Percentiles rank a stretch among this genome's conserved stretches.
These are phyloP conservation scores for Farysia itapuensis DNA, from an alignment of 1,284 basidiomycete species.

Conservation along the genomic window DNA sequence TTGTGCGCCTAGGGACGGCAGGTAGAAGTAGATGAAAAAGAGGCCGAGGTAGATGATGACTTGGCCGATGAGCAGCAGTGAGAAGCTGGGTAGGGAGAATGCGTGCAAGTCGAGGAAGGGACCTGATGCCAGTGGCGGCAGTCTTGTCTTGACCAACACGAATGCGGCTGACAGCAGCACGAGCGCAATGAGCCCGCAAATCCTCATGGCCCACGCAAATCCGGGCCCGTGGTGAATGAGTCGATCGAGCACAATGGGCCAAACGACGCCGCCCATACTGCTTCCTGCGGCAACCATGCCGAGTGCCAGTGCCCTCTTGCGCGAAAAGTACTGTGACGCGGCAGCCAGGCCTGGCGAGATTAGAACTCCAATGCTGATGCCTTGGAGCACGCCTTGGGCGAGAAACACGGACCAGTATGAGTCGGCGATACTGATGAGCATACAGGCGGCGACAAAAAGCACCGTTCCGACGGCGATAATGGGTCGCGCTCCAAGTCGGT, in stretches of 20 bases:
- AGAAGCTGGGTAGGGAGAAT: slow-evolving; percentile 3
- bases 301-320: slow-evolving; percentile 4
- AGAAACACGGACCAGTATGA: slow-evolving; percentile 9
- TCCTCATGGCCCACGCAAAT: slow-evolving; percentile 4
- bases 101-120: slow-evolving; percentile 9
- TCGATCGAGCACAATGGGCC: slow-evolving; percentile 12
- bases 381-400: slow-evolving; percentile 11
- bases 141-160: slow-evolving; percentile 6
- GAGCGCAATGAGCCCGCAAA: slow-evolving; percentile 8
- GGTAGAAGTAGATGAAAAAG: slow-evolving; percentile 10
- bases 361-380: slow-evolving; percentile 3
- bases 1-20: slow-evolving; percentile 4
- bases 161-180: slow-evolving; percentile 1
- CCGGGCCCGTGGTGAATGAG: slow-evolving; percentile 10
- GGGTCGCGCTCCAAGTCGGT: slow-evolving; percentile 1
- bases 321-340: slow-evolving; percentile 9
- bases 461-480: slow-evolving; percentile 4
- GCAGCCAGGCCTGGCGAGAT: slow-evolving; percentile 9
- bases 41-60: slow-evolving; percentile 15
- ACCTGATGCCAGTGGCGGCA: slow-evolving; percentile 1
- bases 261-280: slow-evolving; percentile 6
- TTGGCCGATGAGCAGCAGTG: slow-evolving; percentile 5
- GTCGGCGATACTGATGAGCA: slow-evolving; percentile 5
- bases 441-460: slow-evolving; percentile 6
- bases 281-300: slow-evolving; percentile 9